Evolutionary conservation across 768 basidiomycete genomes (phyloP).

Genomic region (Mycena rosella): DNA sequence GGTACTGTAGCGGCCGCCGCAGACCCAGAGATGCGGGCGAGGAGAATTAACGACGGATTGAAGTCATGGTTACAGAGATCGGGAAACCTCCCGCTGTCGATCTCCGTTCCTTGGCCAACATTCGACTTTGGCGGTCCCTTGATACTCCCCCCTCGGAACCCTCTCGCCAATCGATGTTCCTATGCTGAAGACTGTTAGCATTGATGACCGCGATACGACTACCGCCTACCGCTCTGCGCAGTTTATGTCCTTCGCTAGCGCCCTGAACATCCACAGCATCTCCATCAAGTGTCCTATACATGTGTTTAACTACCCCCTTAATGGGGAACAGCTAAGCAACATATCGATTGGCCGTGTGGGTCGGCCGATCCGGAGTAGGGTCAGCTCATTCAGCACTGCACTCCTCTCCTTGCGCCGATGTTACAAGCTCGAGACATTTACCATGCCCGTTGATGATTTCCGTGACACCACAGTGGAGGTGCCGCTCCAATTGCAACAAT

Average conservation of each 20-base stretch:
- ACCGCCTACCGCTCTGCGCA: neutral
- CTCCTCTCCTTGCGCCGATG: too few species aligned
- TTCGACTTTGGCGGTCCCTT: neutral
- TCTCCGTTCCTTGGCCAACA: neutral
- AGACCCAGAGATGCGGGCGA: neutral
- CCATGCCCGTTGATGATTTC: too few species aligned
- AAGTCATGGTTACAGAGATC: neutral
- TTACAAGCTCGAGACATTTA: too few species aligned
- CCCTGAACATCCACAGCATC: neutral
- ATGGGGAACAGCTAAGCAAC: neutral
- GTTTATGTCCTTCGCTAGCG: neutral
- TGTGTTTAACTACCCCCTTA: neutral
- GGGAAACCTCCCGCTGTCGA: neutral
- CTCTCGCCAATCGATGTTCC: neutral
- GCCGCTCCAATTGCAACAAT: too few species aligned
- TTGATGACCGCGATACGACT: neutral
- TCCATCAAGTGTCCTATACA: neutral
- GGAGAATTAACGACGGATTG: neutral
- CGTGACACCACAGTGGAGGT: too few species aligned
- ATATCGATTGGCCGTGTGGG: neutral
- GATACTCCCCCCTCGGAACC: neutral
- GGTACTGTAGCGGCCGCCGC: neutral
- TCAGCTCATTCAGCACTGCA: too few species aligned
- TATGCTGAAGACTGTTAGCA: neutral
- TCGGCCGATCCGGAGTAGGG: neutral